Evolutionary conservation across 331 rosid genomes (phyloP), one percentile per base, ranked within the genome.

Genomic region (Rhamnella rubrinervis): DNA sequence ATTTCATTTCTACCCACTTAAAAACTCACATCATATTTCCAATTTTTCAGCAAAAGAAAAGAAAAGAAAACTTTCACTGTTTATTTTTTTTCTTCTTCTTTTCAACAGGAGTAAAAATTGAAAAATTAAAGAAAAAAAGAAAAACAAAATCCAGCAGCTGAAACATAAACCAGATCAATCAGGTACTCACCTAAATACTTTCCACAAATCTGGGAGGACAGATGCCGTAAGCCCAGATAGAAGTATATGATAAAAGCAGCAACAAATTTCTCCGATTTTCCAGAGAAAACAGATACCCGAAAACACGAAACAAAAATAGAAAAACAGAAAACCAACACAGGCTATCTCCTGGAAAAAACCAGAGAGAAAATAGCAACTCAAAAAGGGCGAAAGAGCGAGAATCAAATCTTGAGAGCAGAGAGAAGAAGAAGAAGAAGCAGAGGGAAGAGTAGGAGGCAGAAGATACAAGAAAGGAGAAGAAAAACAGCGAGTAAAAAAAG

Each of bases 151-250:
- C 51, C 21, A 13, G 37, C 49, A 8, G 60, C 37, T 65, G 51
- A 58, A 49, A 47, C 0, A 71, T 55, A 77, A 9, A 44, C 58
- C 80, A 75, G 87, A 85, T 85, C 87, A 83, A 75, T 47, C 52
- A 75, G 69, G 68, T 73, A 77, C 74, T 41, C 60, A 78, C 83
- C 65, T 74, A 8, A 21, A 59, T 58, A 38, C 51, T 14, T 37
- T 38, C 28, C 14, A 55, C 26, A 31, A 18, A 38, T 71, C 53
- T 14, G 44, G 26, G 53, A 39, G 19, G 38, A 59, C 19, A 53
- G 25, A 19, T 17, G 25, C 58, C 10, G 9, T 53, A 21, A 3
- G 25, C 8, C 10, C 18, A 21, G 17, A 8, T 21, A 21, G 37
- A 4, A 11, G 13, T 6, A 9, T 4, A n/a, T 50, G 8, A 50